Conservation (phyloP, 192 early-diverging fungal species). For the Podila verticillata region DNA sequence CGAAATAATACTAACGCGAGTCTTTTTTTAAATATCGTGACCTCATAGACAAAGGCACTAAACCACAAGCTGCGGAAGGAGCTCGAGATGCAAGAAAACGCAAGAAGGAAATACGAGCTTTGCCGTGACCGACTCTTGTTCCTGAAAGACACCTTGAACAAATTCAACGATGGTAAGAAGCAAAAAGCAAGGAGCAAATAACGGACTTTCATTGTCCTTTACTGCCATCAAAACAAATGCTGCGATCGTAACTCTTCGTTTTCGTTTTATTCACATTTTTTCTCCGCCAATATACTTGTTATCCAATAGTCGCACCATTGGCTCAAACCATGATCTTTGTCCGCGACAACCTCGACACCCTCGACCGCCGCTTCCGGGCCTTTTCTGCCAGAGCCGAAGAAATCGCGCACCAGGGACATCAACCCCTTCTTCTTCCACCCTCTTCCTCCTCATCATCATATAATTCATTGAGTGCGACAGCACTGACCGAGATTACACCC, state of each 20-base stretch:
- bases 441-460: too few species aligned
- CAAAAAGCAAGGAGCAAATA: neutral
- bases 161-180: conserved; percentile 31
- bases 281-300: too few species aligned
- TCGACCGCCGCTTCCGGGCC: conserved; percentile 32
- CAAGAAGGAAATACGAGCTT: conserved; percentile 18
- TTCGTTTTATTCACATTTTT: too few species aligned
- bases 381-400: conserved; percentile 5
- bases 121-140: conserved; percentile 46
- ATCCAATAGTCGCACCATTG: conserved; percentile 19
- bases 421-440: conserved; percentile 1
- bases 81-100: conserved; percentile 24
- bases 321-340: conserved; percentile 46
- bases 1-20: neutral
- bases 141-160: conserved; percentile 26
- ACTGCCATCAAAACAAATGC: too few species aligned
- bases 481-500: neutral
- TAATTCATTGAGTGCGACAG: neutral
- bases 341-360: conserved; percentile 45
- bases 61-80: conserved; percentile 52
- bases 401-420: neutral
- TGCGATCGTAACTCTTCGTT: too few species aligned
- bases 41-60: conserved; percentile 48
- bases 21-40: neutral
- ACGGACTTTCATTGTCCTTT: neutral